These are phyloP conservation scores for Zymoseptoria passerinii DNA, from an alignment of 2,329 filamentous ascomycete species.

Conservation along the genomic window DNA sequence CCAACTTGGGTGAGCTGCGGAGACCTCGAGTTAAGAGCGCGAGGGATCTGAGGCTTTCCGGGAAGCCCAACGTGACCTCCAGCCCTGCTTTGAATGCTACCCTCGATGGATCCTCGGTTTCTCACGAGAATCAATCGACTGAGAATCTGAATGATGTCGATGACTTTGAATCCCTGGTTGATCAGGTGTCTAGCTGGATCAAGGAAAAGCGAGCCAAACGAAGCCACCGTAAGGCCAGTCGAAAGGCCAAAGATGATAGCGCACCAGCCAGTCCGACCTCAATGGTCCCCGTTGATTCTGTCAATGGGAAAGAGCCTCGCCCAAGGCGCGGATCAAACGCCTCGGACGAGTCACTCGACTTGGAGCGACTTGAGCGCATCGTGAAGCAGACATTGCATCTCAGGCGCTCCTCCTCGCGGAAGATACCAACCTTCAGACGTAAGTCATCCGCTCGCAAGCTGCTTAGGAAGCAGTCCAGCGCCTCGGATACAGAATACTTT, in stretches of 20 bases:
- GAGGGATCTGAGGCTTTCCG: conserved; percentile 33
- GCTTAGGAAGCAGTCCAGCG: conserved; percentile 35
- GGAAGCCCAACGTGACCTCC: conserved; percentile 30
- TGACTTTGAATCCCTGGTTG: conserved; percentile 26
- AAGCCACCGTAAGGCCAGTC: conserved; percentile 36
- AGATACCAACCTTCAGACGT: conserved; percentile 12
- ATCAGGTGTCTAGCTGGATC: conserved; percentile 76
- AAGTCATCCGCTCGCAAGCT: conserved; percentile 24
- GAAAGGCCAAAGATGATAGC: not conserved
- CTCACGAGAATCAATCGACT: conserved; percentile 8
- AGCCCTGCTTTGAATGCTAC: conserved; percentile 10
- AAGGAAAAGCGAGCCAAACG: conserved; percentile 67
- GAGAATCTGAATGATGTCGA: conserved; percentile 6
- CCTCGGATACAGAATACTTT: conserved; percentile 76
- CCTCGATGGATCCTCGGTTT: not conserved
- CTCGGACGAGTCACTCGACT: conserved; percentile 39
- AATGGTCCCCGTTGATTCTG: not conserved
- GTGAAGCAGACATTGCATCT: conserved; percentile 51
- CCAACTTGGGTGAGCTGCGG: conserved; percentile 29
- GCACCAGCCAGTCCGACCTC: not conserved
- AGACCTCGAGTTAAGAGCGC: conserved; percentile 32
- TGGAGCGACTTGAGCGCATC: conserved; percentile 76
- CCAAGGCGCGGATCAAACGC: conserved; percentile 14
- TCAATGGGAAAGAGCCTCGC: not conserved
- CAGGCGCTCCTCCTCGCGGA: conserved; percentile 18